A percentile compares a stretch with the other conserved stretches of the same genome.
Evolutionary conservation across 306 rosid genomes (phyloP).

Genomic region (Cyamopsis tetragonoloba): DNA sequence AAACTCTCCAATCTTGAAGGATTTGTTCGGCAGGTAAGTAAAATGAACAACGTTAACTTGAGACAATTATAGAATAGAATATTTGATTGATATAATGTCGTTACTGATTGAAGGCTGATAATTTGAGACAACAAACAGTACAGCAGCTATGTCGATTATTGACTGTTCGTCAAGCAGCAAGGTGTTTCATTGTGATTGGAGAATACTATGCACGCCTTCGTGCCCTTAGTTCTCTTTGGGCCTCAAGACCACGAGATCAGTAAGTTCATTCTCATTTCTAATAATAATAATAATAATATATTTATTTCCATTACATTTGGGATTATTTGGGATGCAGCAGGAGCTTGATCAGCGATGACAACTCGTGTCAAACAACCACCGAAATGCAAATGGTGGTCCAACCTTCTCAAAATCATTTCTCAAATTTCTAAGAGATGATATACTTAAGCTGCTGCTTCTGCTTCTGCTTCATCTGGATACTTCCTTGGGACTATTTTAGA

Average conservation of each 20-base stretch:
- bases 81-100: too few species aligned
- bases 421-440: slow-evolving; percentile 51
- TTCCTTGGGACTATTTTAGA: slow-evolving; percentile 23
- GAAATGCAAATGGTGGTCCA: slow-evolving; percentile 79
- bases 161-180: slow-evolving; percentile 76
- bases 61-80: too few species aligned
- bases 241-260: slow-evolving; percentile 81
- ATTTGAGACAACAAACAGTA: slow-evolving; percentile 88
- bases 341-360: slow-evolving; percentile 61
- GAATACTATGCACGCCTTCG: slow-evolving; percentile 77
- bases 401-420: slow-evolving; percentile 57
- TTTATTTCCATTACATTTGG: too few species aligned
- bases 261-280: too few species aligned
- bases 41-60: too few species aligned
- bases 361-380: slow-evolving; percentile 74
- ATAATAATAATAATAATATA: too few species aligned
- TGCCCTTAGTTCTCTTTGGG: slow-evolving; percentile 92
- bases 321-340: slow-evolving; percentile 38
- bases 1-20: slow-evolving; percentile 83
- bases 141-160: slow-evolving; percentile 69
- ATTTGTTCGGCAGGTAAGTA: slow-evolving; percentile 81
- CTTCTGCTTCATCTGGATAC: slow-evolving; percentile 15
- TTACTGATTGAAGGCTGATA: slow-evolving; percentile 81
- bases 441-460: too few species aligned
- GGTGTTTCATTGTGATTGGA: slow-evolving; percentile 70